Evolutionary conservation across 257 asterid genomes (phyloP), one percentile per base, ranked within the genome.

Genomic region (Craterostigma plantagineum): DNA sequence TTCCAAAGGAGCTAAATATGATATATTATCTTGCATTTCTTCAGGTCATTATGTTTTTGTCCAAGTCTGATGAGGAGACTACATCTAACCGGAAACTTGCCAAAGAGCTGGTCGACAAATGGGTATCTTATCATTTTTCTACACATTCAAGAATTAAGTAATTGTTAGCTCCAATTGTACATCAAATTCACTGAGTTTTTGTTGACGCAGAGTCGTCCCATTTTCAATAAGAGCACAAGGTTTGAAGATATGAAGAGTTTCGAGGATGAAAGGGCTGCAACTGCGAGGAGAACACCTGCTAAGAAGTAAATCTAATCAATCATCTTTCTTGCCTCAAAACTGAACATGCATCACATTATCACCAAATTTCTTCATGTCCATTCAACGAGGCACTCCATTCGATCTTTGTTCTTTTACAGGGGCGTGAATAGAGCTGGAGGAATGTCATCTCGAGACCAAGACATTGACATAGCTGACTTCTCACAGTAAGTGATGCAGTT

Each of bases 21-120:
- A 9, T 16, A 6, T 1, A 4, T 14, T 16, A 11, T 4, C 11
- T 53, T 13, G 33, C 11, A 38, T 51, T 60, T 50, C 18, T 60
- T 58, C 79, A 82, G 98, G 98, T 87, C 49, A 74, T 87, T 48
- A 87, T 87, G 98, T 87, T 87, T 55, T 62, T 87, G 50, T 82
- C 95, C 1, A 87, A 82, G 63, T 76, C 93, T 16, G 93, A 78
- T 45, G 98, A 87, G 67, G 98, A 87, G 71, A 87, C 98, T 38
- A 68, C 98, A 17, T 16, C 95, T 50, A 87, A 87, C 55, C 51
- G 93, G 34, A 87, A 68, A 61, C 91, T 82, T 44, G 98, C 98
- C 11, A 82, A 82, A 48, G 98, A 87, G 62, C 67, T 82, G 81
- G 95, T 87, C 62, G 98, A 87, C 63, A 77, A 82, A 76, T 87